Evolutionary conservation across 495 filamentous ascomycete species (phyloP).

Genomic region (Xylaria acuta): DNA sequence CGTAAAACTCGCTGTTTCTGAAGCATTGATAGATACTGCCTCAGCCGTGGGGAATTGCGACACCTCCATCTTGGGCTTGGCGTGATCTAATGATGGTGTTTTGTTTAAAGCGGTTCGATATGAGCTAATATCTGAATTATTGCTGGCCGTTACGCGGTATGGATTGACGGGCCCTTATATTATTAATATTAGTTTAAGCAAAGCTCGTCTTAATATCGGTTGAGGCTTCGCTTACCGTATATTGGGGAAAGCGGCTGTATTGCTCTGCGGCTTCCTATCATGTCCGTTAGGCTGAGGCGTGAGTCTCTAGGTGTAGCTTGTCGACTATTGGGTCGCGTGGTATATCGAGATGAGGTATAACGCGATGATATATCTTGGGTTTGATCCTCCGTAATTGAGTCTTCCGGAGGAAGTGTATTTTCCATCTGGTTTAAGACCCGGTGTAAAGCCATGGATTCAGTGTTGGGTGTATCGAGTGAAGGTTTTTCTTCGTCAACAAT

Average conservation of each 20-base stretch:
- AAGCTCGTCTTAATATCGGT: neutral
- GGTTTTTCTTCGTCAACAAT: neutral
- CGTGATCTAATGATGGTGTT: conserved; percentile 28
- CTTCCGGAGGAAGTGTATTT: neutral
- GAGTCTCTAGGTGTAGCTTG: conserved; percentile 31
- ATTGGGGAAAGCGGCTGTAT: conserved; percentile 26
- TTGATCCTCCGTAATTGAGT: conserved; percentile 13
- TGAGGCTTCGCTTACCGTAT: conserved; percentile 28
- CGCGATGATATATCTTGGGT: conserved; percentile 31
- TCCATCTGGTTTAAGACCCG: neutral
- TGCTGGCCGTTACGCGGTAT: conserved; percentile 34
- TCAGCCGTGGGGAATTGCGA: conserved; percentile 18
- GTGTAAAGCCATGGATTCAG: neutral
- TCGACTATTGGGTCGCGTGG: conserved; percentile 31
- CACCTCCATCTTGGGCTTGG: conserved; percentile 14
- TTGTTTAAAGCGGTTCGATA: conserved; percentile 38
- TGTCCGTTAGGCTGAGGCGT: conserved; percentile 28
- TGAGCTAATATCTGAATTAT: conserved; percentile 39
- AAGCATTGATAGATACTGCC: conserved; percentile 27
- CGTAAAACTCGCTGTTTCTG: conserved; percentile 35
- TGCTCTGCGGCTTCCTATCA: conserved; percentile 28
- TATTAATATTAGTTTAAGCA: conserved; percentile 17
- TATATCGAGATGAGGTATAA: conserved; percentile 38
- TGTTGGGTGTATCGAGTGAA: neutral
- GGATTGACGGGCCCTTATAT: conserved; percentile 30